Evolutionary conservation across 768 basidiomycete species (phyloP).

Genomic region (Gymnopilus junonius): DNA sequence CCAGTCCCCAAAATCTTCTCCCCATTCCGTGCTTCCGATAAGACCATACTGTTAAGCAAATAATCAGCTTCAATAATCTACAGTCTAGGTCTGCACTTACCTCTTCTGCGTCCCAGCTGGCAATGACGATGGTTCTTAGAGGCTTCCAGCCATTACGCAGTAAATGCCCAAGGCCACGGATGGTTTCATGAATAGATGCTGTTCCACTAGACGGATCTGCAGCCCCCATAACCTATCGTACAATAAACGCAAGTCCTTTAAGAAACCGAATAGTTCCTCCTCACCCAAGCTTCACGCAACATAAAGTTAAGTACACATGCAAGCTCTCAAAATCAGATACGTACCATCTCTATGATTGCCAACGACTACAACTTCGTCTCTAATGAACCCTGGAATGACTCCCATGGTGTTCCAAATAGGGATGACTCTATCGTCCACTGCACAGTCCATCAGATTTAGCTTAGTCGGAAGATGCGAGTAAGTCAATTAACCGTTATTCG

Average conservation of each 20-base stretch:
- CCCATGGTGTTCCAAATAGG: conserved; percentile 93
- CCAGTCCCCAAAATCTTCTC: conserved; percentile 90
- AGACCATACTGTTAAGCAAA: conserved; percentile 54
- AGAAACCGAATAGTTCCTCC: conserved; percentile 11
- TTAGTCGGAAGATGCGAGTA: not conserved
- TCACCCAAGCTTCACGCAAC: conserved; percentile 58
- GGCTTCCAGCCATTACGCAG: conserved; percentile 83
- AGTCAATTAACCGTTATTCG: conserved; percentile 52
- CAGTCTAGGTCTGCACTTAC: conserved; percentile 31
- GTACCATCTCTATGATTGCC: conserved; percentile 90
- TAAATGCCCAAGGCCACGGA: conserved; percentile 74
- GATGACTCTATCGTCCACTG: conserved; percentile 77
- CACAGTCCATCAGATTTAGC: not conserved
- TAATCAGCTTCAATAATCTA: not conserved
- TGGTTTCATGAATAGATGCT: conserved; percentile 74
- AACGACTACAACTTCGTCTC: conserved; percentile 83
- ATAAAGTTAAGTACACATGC: conserved; percentile 43
- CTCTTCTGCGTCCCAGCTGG: conserved; percentile 81
- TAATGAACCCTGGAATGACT: conserved; percentile 80
- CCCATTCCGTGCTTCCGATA: conserved; percentile 90
- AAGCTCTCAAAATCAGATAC: conserved; percentile 78
- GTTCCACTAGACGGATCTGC: conserved; percentile 83
- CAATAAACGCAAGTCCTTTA: not conserved
- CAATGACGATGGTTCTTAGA: conserved; percentile 69
- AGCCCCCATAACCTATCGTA: conserved; percentile 70